Base-by-base conservation (phyloP, 1,284 basidiomycete genomes). In the Coniferiporia weirii region DNA sequence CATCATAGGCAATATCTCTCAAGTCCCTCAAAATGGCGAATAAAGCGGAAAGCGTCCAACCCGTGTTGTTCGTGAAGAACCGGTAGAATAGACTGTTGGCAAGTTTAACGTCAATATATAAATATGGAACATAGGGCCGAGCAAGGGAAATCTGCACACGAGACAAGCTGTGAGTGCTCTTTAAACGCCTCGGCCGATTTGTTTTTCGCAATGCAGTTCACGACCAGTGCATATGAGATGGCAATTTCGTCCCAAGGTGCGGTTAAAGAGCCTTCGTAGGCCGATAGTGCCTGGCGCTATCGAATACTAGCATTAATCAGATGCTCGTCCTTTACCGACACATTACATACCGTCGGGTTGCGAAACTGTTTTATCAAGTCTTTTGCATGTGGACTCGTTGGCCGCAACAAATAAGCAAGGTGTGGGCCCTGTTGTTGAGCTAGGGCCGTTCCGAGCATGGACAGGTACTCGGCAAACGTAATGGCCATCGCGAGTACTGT, bases 231-330 rank as follows among this genome's bases (percentile, higher is more conserved):
- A 70, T 91, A 91, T 67, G 89, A 84, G 50, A 91, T 82, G 4
- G 86, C 83, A 64, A 92, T 87, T 59, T 91, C 89, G 63, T 91
- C 89, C 90, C 90, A 92, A 12, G 90, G 89, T 56, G 70, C 73
- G 56, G 81, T 77, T 67, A 91, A 80, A 56, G 78, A 79, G 10
- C 82, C 85, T 64, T 83, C 78, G 66, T 86, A 91, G 50, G 75
- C 73, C 17, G 77, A 73, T 54, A 85, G 70, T 4, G 79, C 73
- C 61, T 74, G 67, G 47, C 77, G 76, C 80, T 87, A 71, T 64
- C 66, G 57, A 43, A 40, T 47, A 51, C 32, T 56, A 61, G 48
- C 55, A 19, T 60, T 50, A 56, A 49, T 45, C 20, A 15, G 38
- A 46, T 15, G 27, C 34, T 17, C 27, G 27, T 27, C 40, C 1